Percentiles rank a stretch among this genome's conserved stretches.
These are phyloP conservation scores for Magnaporthiopsis incrustans DNA, from an alignment of 2,329 filamentous ascomycete genomes.

Conservation along the genomic window DNA sequence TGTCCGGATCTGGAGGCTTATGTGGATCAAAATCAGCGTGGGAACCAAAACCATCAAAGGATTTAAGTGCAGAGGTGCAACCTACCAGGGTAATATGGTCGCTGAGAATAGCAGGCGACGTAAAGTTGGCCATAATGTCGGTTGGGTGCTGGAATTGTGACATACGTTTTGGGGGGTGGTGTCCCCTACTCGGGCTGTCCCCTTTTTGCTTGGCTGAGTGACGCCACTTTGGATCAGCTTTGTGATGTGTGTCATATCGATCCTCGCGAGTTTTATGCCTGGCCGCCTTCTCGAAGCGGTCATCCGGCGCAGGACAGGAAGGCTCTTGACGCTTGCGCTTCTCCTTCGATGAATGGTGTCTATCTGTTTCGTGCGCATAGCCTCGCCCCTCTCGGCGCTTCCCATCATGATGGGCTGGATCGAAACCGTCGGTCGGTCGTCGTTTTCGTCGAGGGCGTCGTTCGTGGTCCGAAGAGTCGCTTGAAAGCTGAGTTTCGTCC, in stretches of 20 bases:
- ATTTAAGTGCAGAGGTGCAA: neutral
- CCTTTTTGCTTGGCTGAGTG: conserved; percentile 5
- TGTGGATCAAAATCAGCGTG: conserved; percentile 7
- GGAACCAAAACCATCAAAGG: conserved; percentile 8
- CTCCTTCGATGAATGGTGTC: neutral
- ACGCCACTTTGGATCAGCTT: conserved; percentile 18
- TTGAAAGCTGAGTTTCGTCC: neutral
- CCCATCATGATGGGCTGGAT: neutral
- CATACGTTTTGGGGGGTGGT: conserved; percentile 16
- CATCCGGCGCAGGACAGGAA: neutral
- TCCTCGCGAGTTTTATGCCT: conserved; percentile 49
- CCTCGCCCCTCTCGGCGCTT: neutral
- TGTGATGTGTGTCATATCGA: conserved; percentile 40
- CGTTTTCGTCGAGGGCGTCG: neutral
- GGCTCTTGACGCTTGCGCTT: neutral
- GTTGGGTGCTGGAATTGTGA: conserved; percentile 27
- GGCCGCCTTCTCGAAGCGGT: conserved; percentile 38
- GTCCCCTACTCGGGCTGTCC: conserved; percentile 18
- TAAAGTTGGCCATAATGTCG: conserved; percentile 48
- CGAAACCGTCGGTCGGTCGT: neutral
- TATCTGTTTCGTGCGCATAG: neutral
- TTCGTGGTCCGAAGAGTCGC: neutral
- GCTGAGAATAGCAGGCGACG: conserved; percentile 43
- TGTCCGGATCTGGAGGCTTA: conserved; percentile 3
- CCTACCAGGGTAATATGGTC: conserved; percentile 43